Evolutionary conservation across 495 filamentous ascomycete species (phyloP), one percentile per base, ranked within the genome.

Genomic region (Neurospora sp.): DNA sequence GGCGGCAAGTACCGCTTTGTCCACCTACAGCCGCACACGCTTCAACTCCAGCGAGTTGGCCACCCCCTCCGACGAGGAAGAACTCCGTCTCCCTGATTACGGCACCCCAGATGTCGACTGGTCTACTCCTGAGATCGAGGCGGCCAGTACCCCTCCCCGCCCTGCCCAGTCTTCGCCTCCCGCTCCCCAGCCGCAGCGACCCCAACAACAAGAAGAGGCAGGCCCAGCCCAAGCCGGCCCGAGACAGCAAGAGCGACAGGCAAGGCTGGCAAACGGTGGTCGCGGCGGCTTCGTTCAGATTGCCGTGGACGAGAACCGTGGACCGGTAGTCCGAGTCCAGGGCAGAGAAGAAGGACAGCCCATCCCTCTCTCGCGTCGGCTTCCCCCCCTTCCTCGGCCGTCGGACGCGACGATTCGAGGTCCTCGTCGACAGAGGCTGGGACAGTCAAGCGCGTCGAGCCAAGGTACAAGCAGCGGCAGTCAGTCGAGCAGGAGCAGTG

Each of bases 281-380:
- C 54, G 27, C 4, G 23, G 0, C 0, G 6, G 6, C 0, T 62
- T 62, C 12, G 54, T 62, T 0, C 12, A 18, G 27, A 2, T 62
- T 0, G 0, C n/a, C n/a, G 0, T 10, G n/a, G 44, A 49, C n/a
- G 18, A 49, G n/a, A 11, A 11, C 0, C 44, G 7, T 2, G 44
- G n/a, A 3, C 44, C 44, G 0, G 9, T 23, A 0, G n/a, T 49
- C 2, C 44, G 9, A 1, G 54, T 62, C 0, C 6, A 0, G 2
- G 54, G 27, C 12, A 18, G 27, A 0, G 23, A 0, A 0, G 20
- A 18, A 16, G 54, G 12, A 8, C 54, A 35, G 3, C 0, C 7
- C 0, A 35, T 62, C 4, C 23, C 54, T 31, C 27, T 6, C 0
- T 31, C 54, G 12, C 54, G 11, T 16, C 54, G 54, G 2, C 23